Base-by-base conservation (phyloP, 163 green algal genomes). In the Scenedesmus sp. region DNA sequence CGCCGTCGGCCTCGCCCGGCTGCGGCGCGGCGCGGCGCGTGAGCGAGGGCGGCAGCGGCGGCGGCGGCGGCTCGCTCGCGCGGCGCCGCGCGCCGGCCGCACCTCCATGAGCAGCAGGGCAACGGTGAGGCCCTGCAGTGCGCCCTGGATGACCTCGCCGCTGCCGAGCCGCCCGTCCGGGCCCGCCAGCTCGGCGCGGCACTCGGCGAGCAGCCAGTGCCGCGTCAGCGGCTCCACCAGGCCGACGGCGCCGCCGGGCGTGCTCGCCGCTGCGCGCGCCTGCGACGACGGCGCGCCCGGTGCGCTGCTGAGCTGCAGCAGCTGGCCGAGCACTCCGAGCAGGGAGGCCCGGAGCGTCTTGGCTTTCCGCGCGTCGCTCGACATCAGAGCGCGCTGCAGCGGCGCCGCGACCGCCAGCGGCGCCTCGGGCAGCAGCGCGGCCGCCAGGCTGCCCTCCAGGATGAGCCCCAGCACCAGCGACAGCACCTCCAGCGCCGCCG, bases 171-270 rank as follows among this genome's bases (percentile, higher is more conserved):
- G 45, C 33, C 51, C 51, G 45, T n/a, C 58, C 64, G 26, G 20
- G 0, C 67, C 67, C 22, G 31, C n/a, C 34, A 76, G 31, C 34
- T 76, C 67, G 18, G 34, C 67, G 2, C 33, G 9, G 17, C 67
- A 76, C 48, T 65, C 56, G 7, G 64, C 26, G 33, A 76, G 67
- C 31, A 76, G 67, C 67, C 67, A 76, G 34, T 76, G 67, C 0
- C 67, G 20, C 24, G 34, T 64, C 18, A 76, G 51, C 51, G 22
- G 48, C 18, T 63, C 48, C 63, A 65, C 36, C 7, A 26, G 14
- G 22, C 50, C 34, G n/a, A 29, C 10, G 22, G 26, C 11, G n/a
- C n/a, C 34, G 56, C 56, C 9, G 22, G n/a, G 26, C 33, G 28
- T 2, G 20, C 28, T 28, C 14, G 56, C 4, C n/a, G 54, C n/a